Evolutionary conservation across 176 grass and related monocot genomes (phyloP).

Genomic region (Metroxylon sagu): DNA sequence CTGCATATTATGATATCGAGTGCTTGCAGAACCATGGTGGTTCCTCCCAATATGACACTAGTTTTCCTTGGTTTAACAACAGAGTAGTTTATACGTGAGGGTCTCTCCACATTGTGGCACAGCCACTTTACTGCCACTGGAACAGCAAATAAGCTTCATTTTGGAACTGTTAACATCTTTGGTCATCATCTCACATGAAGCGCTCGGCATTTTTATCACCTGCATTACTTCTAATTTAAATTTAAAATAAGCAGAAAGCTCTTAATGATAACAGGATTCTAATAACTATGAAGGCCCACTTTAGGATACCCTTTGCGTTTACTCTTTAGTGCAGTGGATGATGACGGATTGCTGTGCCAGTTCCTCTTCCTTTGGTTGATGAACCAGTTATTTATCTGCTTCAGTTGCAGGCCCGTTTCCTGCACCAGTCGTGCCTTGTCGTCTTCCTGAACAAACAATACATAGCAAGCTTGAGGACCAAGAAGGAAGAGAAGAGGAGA

Average conservation of each 20-base stretch:
- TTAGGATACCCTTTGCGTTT: constrained; percentile 2
- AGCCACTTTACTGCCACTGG: too few relatives aligned
- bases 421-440: constrained; percentile 18
- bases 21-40: too few relatives aligned
- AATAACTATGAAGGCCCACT: background rate
- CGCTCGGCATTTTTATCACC: constrained; percentile 15
- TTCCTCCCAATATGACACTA: too few relatives aligned
- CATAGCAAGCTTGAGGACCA: background rate
- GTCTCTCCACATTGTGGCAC: too few relatives aligned
- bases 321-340: background rate
- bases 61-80: too few relatives aligned
- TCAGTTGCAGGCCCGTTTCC: constrained; percentile 14
- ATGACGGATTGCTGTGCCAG: constrained; percentile 18
- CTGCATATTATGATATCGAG: too few relatives aligned
- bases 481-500: background rate
- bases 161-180: background rate
- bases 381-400: constrained; percentile 22
- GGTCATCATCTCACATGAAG: background rate
- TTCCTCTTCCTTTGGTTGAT: constrained; percentile 24
- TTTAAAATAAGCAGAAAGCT: background rate
- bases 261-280: background rate
- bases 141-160: too few relatives aligned
- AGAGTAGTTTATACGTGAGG: too few relatives aligned
- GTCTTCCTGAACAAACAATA: constrained; percentile 1
- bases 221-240: constrained; percentile 3